Percentiles rank a stretch among this genome's conserved stretches.
phyloP scores from a whole-genome alignment of 2,329 filamentous ascomycete species.

The Claviceps pusilla region DNA sequence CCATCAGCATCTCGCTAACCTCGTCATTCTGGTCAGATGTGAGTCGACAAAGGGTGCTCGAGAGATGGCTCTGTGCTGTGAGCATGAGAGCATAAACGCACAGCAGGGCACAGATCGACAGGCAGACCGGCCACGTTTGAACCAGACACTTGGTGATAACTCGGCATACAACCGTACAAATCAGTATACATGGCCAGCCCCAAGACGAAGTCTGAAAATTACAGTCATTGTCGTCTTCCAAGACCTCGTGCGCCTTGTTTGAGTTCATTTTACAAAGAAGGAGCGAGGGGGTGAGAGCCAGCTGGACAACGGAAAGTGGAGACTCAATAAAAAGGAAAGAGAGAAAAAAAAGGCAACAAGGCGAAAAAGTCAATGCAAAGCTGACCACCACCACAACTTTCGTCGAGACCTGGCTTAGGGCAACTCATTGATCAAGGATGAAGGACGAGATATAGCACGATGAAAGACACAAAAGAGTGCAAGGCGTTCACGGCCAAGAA shows the following conservation, averaged over 20 bases:
- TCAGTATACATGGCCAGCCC: not conserved
- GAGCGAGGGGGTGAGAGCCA: not conserved
- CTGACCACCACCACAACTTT: not conserved
- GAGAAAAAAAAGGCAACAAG: not conserved
- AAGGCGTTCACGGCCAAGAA: not conserved
- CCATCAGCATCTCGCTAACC: not conserved
- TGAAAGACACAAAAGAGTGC: not conserved
- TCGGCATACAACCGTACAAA: too few relatives aligned
- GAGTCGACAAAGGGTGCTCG: not conserved
- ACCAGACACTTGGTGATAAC: not conserved
- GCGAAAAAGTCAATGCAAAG: not conserved
- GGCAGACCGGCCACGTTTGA: not conserved
- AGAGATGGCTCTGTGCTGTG: not conserved
- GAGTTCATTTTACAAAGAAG: not conserved
- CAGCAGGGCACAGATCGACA: not conserved
- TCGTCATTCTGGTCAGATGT: not conserved
- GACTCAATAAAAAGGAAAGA: not conserved
- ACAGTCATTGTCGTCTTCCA: too few relatives aligned
- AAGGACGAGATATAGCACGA: not conserved
- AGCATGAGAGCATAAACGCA: not conserved
- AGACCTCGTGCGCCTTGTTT: too few relatives aligned
- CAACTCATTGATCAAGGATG: not conserved
- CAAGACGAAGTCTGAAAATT: not conserved
- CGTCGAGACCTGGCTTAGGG: not conserved
- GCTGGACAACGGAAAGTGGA: not conserved